Evolutionary conservation across 2,329 filamentous ascomycete genomes (phyloP).

Genomic region (Curvularia verruculosa): DNA sequence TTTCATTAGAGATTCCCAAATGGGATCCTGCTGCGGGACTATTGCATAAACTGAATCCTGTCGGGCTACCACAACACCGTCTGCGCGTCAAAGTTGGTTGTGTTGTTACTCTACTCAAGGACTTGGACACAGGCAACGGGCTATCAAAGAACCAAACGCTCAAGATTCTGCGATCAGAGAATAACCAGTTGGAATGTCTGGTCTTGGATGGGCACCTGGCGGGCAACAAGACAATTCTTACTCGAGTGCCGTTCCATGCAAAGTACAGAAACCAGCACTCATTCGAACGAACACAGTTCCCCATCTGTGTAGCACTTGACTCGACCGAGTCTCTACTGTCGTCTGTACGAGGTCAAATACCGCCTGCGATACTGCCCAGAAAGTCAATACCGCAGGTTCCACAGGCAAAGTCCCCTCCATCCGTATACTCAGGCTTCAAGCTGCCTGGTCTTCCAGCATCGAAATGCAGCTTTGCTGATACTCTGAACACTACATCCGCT

Average conservation of each 20-base stretch:
- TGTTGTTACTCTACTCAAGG: constrained; percentile 35
- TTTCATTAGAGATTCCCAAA: constrained; percentile 18
- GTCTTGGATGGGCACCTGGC: constrained; percentile 43
- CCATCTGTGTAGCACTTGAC: constrained; percentile 38
- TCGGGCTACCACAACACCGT: constrained; percentile 42
- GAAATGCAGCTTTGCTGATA: constrained; percentile 9
- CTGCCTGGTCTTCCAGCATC: constrained; percentile 36
- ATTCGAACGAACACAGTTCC: constrained; percentile 42
- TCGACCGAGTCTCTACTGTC: constrained; percentile 12
- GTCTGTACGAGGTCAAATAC: constrained; percentile 18
- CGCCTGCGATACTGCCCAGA: constrained; percentile 12
- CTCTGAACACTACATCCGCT: neutral
- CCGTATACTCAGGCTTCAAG: constrained; percentile 32
- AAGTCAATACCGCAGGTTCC: constrained; percentile 1
- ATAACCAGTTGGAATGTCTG: constrained; percentile 41
- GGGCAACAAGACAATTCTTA: constrained; percentile 42
- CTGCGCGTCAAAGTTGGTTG: constrained; percentile 45
- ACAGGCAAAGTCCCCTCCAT: constrained; percentile 10
- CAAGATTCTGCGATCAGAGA: constrained; percentile 35
- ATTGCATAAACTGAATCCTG: constrained; percentile 42
- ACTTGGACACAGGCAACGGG: constrained; percentile 38
- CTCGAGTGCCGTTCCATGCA: constrained; percentile 34
- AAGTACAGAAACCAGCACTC: constrained; percentile 37
- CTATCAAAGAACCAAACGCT: constrained; percentile 43
- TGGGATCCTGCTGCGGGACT: constrained; percentile 39